phyloP scores from a whole-genome alignment of 176 grass and related monocot species.

The Triticum timopheevii region DNA sequence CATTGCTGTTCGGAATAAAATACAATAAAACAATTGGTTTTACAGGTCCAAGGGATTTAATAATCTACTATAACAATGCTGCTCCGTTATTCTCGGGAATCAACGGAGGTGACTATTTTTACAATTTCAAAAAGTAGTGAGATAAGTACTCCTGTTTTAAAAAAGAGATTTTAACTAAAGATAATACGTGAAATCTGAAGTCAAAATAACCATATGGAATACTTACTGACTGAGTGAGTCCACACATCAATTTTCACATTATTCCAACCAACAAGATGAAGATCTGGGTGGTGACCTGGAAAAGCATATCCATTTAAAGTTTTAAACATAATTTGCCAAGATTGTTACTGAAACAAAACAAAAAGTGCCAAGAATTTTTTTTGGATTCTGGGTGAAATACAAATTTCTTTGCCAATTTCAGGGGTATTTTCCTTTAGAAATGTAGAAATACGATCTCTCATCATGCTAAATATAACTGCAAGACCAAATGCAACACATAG shows the following conservation, averaged over 20 bases:
- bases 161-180: background rate
- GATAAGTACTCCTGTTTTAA: background rate
- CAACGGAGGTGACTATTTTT: background rate
- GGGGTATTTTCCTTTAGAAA: background rate
- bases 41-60: background rate
- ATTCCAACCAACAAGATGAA: constrained; percentile 96
- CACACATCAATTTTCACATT: constrained; percentile 93
- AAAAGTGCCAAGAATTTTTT: background rate
- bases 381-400: background rate
- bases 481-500: background rate
- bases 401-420: background rate
- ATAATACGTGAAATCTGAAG: background rate
- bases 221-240: constrained; percentile 94
- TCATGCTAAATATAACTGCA: constrained; percentile 5
- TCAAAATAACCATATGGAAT: constrained; percentile 20
- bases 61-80: background rate
- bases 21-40: background rate
- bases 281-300: constrained; percentile 94
- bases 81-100: background rate
- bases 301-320: constrained; percentile 34
- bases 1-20: background rate
- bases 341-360: background rate
- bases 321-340: background rate
- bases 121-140: background rate
- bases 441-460: constrained; percentile 7